Conservation (phyloP, 352 stramenopile species). For the Pythium aquatile region DNA sequence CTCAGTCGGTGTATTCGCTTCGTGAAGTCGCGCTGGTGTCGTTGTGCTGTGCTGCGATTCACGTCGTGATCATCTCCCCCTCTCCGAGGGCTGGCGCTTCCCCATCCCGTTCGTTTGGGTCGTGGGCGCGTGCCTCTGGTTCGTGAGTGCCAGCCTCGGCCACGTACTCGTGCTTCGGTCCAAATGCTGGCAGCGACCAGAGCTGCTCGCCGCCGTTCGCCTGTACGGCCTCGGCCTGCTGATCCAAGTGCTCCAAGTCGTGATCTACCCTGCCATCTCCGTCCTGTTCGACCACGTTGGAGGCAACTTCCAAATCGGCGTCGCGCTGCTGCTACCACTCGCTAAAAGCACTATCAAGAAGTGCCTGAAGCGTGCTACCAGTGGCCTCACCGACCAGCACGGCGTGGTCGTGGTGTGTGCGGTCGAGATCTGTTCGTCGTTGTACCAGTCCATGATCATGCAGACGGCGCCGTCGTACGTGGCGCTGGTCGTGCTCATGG, state of each 20-base stretch:
- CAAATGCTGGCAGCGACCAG: conserved; percentile 5
- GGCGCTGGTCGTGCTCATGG: conserved; percentile 24
- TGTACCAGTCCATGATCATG: conserved; percentile 32
- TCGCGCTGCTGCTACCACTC: conserved; percentile 23
- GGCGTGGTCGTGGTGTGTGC: conserved; percentile 19
- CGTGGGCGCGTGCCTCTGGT: background rate
- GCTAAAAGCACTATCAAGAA: conserved; percentile 26
- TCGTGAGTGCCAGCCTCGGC: background rate
- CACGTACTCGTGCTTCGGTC: conserved; percentile 18
- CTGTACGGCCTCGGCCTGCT: conserved; percentile 7
- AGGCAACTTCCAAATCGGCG: conserved; percentile 6
- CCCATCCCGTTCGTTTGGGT: conserved; percentile 14
- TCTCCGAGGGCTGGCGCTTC: background rate
- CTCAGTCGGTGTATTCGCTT: conserved; percentile 4
- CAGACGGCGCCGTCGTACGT: conserved; percentile 19
- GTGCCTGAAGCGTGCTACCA: background rate
- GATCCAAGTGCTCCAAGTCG: conserved; percentile 17
- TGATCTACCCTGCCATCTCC: conserved; percentile 26
- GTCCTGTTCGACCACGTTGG: conserved; percentile 24
- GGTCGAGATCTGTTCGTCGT: conserved; percentile 25
- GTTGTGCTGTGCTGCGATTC: background rate
- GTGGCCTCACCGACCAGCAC: conserved; percentile 11
- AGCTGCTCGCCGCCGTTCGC: background rate
- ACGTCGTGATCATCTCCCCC: background rate
- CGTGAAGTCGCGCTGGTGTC: conserved; percentile 11